Conservation (phyloP, 306 rosid species). For the Purshia tridentata region DNA sequence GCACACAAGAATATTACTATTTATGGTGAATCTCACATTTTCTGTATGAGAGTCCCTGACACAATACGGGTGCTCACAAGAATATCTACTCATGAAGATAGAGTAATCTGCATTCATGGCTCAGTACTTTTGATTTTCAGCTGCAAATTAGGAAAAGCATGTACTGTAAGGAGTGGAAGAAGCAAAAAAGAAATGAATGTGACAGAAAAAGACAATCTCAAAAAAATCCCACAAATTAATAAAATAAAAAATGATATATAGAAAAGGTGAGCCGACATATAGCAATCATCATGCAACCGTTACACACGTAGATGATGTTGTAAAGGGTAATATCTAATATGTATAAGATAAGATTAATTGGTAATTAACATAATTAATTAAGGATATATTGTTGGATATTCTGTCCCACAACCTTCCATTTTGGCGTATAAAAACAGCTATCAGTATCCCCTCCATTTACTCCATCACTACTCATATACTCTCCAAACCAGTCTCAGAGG, state of each 20-base stretch:
- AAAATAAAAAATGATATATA: too few relatives aligned
- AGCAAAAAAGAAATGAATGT: neutral
- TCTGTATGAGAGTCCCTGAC: too few relatives aligned
- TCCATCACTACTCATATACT: neutral
- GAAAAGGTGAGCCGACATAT: conserved; percentile 15
- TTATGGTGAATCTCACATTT: too few relatives aligned
- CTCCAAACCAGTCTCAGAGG: conserved; percentile 4
- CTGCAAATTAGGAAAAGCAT: neutral
- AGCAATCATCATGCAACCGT: neutral
- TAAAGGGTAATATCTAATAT: too few relatives aligned
- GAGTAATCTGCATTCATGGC: neutral
- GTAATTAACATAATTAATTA: neutral
- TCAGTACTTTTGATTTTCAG: neutral
- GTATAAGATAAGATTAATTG: neutral
- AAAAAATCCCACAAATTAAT: neutral
- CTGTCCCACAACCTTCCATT: conserved; percentile 17
- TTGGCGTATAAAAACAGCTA: conserved; percentile 32
- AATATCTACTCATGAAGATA: too few relatives aligned
- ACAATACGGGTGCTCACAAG: too few relatives aligned
- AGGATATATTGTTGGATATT: conserved; percentile 36
- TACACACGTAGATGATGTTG: conserved; percentile 10
- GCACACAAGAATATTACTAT: too few relatives aligned
- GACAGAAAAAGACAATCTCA: conserved; percentile 7
- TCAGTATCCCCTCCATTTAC: neutral
- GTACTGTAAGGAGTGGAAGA: neutral